phyloP scores from a whole-genome alignment of 345 rosid species.

The Camelina hispida region DNA sequence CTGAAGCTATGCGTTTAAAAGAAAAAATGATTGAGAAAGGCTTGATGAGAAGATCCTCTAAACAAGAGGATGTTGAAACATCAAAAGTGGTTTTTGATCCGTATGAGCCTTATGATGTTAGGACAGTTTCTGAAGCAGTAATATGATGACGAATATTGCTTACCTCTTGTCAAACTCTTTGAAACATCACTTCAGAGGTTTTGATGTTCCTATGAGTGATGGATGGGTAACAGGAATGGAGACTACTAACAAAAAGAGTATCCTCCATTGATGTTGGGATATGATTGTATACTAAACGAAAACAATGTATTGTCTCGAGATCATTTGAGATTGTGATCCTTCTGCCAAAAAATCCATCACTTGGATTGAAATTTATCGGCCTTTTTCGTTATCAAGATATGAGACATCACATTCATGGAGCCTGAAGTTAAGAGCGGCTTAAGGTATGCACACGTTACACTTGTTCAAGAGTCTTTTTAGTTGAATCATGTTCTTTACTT shows the following conservation, averaged over 20 bases:
- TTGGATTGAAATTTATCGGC: background rate
- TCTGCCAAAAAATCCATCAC: slow-evolving; percentile 4
- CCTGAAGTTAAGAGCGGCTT: slow-evolving; percentile 14
- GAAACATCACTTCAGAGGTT: background rate
- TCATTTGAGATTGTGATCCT: slow-evolving; percentile 15
- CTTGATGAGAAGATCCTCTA: slow-evolving; percentile 49
- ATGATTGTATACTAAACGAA: slow-evolving; percentile 9
- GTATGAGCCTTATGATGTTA: slow-evolving; percentile 22
- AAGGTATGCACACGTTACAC: slow-evolving; percentile 11
- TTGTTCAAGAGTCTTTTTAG: slow-evolving; percentile 1
- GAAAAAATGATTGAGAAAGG: slow-evolving; percentile 58
- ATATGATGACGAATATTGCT: slow-evolving; percentile 8
- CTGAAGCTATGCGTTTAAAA: slow-evolving; percentile 57
- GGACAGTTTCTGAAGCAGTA: slow-evolving; percentile 30
- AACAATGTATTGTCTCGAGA: background rate
- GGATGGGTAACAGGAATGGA: slow-evolving; percentile 13
- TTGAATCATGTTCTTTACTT: background rate
- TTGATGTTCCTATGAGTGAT: background rate
- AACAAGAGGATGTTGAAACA: slow-evolving; percentile 46
- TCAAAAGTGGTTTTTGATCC: slow-evolving; percentile 11
- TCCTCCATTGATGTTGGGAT: slow-evolving; percentile 18
- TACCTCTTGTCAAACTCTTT: background rate
- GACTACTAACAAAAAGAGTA: background rate
- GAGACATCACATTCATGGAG: slow-evolving; percentile 15
- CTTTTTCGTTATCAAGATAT: background rate